phyloP scores from a whole-genome alignment of 2,329 filamentous ascomycete genomes.

The Penicillium freii region DNA sequence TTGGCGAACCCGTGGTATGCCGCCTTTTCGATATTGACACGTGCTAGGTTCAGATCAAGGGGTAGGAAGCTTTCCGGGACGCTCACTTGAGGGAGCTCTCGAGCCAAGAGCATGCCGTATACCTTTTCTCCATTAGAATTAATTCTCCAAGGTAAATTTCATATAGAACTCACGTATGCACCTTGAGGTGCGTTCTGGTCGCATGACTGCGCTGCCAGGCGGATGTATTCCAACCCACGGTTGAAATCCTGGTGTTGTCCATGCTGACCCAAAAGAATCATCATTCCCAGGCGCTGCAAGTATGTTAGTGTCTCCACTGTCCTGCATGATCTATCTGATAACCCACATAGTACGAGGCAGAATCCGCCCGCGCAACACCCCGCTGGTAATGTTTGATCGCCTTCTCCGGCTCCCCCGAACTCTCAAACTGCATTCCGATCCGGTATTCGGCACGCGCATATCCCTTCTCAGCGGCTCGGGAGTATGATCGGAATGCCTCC shows the following conservation, averaged over 20 bases:
- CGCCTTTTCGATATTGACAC: constrained; percentile 91
- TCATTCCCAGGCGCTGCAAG: constrained; percentile 84
- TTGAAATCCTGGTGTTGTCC: constrained; percentile 79
- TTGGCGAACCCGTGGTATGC: constrained; percentile 95
- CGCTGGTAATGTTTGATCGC: constrained; percentile 86
- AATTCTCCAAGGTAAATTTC: not conserved
- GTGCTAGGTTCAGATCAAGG: constrained; percentile 69
- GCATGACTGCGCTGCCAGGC: constrained; percentile 75
- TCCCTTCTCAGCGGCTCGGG: constrained; percentile 77
- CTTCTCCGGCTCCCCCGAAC: constrained; percentile 86
- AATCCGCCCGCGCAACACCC: constrained; percentile 77
- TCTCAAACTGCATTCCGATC: constrained; percentile 98
- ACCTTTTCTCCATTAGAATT: constrained; percentile 48
- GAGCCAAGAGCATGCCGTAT: constrained; percentile 88
- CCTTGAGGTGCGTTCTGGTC: constrained; percentile 97
- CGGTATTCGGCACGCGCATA: constrained; percentile 90
- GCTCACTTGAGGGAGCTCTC: constrained; percentile 85
- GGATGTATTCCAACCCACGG: constrained; percentile 77
- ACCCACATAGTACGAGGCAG: constrained; percentile 70
- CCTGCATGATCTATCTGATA: constrained; percentile 8
- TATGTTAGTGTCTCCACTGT: constrained; percentile 16
- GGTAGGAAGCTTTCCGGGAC: constrained; percentile 71
- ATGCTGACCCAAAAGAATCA: constrained; percentile 91
- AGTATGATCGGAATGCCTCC: constrained; percentile 86
- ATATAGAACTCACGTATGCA: constrained; percentile 63